Evolutionary conservation across 2,329 filamentous ascomycete species (phyloP).

Genomic region (Botrytis porri): DNA sequence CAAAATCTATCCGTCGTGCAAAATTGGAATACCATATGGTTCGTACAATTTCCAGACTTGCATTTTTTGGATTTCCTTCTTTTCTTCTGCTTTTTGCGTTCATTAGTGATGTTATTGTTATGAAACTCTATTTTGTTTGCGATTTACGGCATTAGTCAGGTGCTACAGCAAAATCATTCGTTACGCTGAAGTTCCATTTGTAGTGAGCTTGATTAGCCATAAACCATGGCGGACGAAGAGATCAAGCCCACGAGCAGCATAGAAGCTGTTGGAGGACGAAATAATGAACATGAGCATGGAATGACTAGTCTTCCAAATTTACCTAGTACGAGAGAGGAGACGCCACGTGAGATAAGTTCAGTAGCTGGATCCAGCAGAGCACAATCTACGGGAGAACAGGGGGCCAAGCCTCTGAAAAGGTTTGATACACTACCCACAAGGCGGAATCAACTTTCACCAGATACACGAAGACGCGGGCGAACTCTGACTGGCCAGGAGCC

Average conservation of each 20-base stretch:
- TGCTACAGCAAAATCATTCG: neutral
- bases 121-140: neutral
- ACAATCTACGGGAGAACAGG: neutral
- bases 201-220: neutral
- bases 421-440: slow-evolving; percentile 16
- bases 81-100: neutral
- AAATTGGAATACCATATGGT: neutral
- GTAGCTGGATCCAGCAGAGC: neutral
- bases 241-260: slow-evolving; percentile 2
- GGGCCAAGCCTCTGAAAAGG: slow-evolving; percentile 7
- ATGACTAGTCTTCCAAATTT: neutral
- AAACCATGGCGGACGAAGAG: slow-evolving; percentile 14
- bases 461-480: slow-evolving; percentile 8
- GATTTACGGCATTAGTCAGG: neutral
- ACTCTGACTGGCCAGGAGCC: slow-evolving; percentile 14
- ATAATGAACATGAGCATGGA: slow-evolving; percentile 14
- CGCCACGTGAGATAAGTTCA: neutral
- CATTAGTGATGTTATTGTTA: neutral
- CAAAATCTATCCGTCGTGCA: neutral
- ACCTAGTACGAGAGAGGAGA: neutral
- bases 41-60: slow-evolving; percentile 2
- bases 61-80: neutral
- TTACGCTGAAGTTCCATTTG: neutral
- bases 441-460: slow-evolving; percentile 10
- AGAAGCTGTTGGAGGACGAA: slow-evolving; percentile 1